Conservation (phyloP, 1,284 basidiomycete genomes). For the Stereum hirsutum region DNA sequence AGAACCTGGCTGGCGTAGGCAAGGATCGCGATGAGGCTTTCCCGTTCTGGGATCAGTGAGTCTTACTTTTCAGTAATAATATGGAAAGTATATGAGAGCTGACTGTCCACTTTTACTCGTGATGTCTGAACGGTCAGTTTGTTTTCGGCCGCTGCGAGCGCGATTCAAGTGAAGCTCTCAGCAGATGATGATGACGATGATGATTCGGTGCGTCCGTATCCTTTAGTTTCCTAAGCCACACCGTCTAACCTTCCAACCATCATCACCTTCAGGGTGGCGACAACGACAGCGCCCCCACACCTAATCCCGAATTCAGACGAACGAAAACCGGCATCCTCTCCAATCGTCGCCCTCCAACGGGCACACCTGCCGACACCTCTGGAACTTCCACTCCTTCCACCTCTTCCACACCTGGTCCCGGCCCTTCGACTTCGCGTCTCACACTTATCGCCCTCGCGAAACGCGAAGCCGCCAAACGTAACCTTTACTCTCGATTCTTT, state of each 20-base stretch:
- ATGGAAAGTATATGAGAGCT: not conserved
- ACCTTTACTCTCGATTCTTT: slow-evolving; percentile 76
- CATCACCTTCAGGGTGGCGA: slow-evolving; percentile 11
- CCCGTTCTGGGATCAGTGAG: slow-evolving; percentile 95
- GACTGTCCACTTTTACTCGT: slow-evolving; percentile 3
- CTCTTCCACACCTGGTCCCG: slow-evolving; percentile 15
- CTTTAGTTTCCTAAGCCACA: slow-evolving; percentile 7
- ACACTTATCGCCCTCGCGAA: slow-evolving; percentile 62
- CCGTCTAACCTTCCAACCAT: slow-evolving; percentile 3
- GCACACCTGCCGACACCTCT: slow-evolving; percentile 38
- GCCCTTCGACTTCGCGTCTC: slow-evolving; percentile 26
- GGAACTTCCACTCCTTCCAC: slow-evolving; percentile 29
- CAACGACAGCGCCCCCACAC: slow-evolving; percentile 15
- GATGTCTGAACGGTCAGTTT: slow-evolving; percentile 36
- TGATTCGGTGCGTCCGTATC: slow-evolving; percentile 4
- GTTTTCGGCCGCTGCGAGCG: slow-evolving; percentile 68
- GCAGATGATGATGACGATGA: slow-evolving; percentile 42
- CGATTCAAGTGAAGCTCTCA: slow-evolving; percentile 61
- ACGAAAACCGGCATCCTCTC: slow-evolving; percentile 75
- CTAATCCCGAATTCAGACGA: slow-evolving; percentile 32
- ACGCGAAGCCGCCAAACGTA: slow-evolving; percentile 65
- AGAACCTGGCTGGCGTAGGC: slow-evolving; percentile 74
- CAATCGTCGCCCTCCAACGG: slow-evolving; percentile 49
- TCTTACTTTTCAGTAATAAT: slow-evolving; percentile 1
- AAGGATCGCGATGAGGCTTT: slow-evolving; percentile 90